These are phyloP conservation scores for Saccharomyces hybrid DNA, from an alignment of 1,139 yeast genomes.

Conservation along the genomic window DNA sequence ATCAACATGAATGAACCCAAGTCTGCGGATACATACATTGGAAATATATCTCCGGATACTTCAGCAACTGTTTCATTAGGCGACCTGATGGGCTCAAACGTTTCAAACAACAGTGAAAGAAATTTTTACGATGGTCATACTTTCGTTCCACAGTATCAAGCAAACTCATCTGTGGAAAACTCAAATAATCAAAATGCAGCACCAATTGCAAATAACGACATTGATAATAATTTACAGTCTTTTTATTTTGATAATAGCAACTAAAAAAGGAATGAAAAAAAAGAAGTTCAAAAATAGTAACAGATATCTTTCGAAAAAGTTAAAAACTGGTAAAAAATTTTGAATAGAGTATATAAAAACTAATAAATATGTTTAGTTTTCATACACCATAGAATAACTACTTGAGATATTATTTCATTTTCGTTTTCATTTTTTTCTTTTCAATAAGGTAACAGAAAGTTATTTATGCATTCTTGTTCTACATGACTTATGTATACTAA, in stretches of 20 bases:
- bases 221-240: conserved; percentile 8
- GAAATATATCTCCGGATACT: conserved; percentile 8
- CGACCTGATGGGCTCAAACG: conserved; percentile 3
- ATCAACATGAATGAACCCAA: background rate
- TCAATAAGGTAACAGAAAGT: background rate
- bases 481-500: background rate
- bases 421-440: background rate
- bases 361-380: background rate
- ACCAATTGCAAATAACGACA: conserved; percentile 6
- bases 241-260: conserved; percentile 5
- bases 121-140: background rate
- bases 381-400: background rate
- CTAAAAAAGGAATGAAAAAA: background rate
- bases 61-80: conserved; percentile 8
- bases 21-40: conserved; percentile 1
- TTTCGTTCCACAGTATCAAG: background rate
- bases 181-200: background rate
- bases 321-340: background rate
- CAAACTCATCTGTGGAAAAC: background rate
- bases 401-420: background rate
- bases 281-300: background rate
- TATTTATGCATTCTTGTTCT: background rate
- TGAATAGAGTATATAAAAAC: background rate
- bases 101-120: background rate
- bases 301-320: background rate